phyloP scores from a whole-genome alignment of 441 rosid species.

The Syzygium malaccense region DNA sequence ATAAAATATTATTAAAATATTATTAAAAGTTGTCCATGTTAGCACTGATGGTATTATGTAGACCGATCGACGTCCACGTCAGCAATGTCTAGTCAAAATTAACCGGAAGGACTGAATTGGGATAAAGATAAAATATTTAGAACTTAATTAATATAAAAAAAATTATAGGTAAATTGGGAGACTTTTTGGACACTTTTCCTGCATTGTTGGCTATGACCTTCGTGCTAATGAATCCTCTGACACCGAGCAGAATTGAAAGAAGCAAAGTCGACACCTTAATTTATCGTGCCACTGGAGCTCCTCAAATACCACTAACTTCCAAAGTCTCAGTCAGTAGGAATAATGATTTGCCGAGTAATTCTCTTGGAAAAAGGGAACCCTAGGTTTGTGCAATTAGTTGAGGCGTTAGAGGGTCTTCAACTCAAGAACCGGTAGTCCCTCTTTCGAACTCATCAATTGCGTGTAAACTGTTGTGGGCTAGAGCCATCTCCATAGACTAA shows the following conservation, averaged over 20 bases:
- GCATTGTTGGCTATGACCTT: neutral
- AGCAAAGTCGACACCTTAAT: neutral
- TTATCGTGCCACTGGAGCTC: neutral
- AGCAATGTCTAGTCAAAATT: too few relatives aligned
- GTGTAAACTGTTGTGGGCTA: neutral
- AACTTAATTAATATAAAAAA: too few relatives aligned
- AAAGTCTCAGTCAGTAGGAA: neutral
- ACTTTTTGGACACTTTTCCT: too few relatives aligned
- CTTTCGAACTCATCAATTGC: neutral
- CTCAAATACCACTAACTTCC: neutral
- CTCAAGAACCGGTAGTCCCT: neutral
- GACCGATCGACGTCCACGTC: too few relatives aligned
- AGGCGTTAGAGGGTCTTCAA: neutral
- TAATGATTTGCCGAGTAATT: neutral
- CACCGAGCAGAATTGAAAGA: neutral
- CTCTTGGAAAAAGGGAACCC: too few relatives aligned
- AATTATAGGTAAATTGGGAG: fast-evolving
- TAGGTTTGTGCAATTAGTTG: too few relatives aligned
- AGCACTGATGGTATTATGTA: fast-evolving
- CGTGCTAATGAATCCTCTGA: neutral
- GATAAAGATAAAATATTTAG: fast-evolving
- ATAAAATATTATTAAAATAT: too few relatives aligned
- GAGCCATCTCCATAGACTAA: neutral
- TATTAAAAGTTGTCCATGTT: too few relatives aligned
- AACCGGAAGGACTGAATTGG: too few relatives aligned